Percentiles rank a stretch among this genome's conserved stretches.
Evolutionary conservation across 1,139 yeast genomes (phyloP).

Genomic region (Candida pseudoviswanathii): DNA sequence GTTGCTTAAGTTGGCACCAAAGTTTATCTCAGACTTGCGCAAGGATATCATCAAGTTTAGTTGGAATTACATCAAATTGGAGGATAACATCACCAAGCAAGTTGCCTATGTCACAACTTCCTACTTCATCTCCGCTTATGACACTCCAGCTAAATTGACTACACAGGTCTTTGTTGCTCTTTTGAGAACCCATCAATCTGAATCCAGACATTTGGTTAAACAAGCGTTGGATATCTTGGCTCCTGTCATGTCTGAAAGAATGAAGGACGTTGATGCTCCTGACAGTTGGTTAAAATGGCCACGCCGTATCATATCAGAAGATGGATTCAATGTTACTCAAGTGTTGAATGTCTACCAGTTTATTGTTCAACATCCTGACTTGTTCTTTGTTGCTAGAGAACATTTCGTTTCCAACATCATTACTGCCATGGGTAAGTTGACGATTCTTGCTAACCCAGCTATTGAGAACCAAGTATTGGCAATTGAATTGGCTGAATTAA

Average conservation of each 20-base stretch:
- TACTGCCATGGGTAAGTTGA: conserved; percentile 92
- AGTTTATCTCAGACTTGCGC: conserved; percentile 59
- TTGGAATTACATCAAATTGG: conserved; percentile 90
- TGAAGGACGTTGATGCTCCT: conserved; percentile 59
- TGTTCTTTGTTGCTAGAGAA: conserved; percentile 85
- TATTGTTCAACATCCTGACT: conserved; percentile 80
- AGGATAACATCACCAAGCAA: conserved; percentile 87
- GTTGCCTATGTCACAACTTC: conserved; percentile 91
- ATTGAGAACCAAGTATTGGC: conserved; percentile 84
- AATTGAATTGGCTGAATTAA: conserved; percentile 83
- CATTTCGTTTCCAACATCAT: conserved; percentile 87
- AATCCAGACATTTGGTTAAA: conserved; percentile 78
- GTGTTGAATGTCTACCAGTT: conserved; percentile 89
- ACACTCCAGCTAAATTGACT: conserved; percentile 85
- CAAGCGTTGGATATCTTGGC: conserved; percentile 90
- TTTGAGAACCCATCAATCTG: conserved; percentile 81
- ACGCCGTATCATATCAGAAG: conserved; percentile 87
- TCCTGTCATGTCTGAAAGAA: conserved; percentile 79
- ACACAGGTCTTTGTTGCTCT: conserved; percentile 92
- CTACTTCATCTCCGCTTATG: conserved; percentile 83
- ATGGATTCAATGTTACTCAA: conserved; percentile 79
- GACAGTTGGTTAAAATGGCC: conserved; percentile 94
- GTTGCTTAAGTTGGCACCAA: conserved; percentile 70
- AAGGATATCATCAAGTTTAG: conserved; percentile 91
- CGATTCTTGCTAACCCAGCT: conserved; percentile 78